phyloP scores from a whole-genome alignment of 2,329 filamentous ascomycete genomes.

The Rasamsonia emersonii region DNA sequence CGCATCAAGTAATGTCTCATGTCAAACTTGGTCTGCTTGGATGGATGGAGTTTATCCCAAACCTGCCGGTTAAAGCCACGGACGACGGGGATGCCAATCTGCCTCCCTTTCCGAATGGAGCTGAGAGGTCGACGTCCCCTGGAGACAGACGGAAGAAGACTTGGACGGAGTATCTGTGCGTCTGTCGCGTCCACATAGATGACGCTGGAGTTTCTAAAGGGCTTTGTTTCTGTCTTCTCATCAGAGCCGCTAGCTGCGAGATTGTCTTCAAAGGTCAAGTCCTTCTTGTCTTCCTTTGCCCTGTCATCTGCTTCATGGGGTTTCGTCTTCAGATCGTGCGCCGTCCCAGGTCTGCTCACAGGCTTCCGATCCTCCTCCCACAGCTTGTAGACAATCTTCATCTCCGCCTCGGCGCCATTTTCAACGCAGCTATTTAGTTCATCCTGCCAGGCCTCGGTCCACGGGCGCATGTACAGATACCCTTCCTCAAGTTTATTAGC shows the following conservation, averaged over 20 bases:
- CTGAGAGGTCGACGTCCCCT: constrained; percentile 72
- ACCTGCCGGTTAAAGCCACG: constrained; percentile 72
- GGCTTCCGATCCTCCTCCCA: constrained; percentile 54
- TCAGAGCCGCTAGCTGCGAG: constrained; percentile 32
- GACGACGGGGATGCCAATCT: constrained; percentile 78
- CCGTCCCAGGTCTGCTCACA: constrained; percentile 26
- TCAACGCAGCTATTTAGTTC: constrained; percentile 85
- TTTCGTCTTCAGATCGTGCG: constrained; percentile 26
- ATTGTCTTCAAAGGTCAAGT: constrained; percentile 26
- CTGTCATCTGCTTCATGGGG: constrained; percentile 5
- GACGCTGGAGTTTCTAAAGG: constrained; percentile 69
- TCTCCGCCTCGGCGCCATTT: constrained; percentile 79
- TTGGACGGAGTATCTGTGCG: constrained; percentile 81
- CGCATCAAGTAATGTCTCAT: constrained; percentile 34
- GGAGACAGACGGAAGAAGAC: constrained; percentile 72
- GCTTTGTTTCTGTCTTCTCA: constrained; percentile 41
- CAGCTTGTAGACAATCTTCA: constrained; percentile 76
- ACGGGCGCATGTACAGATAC: constrained; percentile 75
- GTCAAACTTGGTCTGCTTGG: constrained; percentile 33
- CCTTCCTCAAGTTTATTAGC: constrained; percentile 91
- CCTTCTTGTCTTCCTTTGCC: constrained; percentile 15
- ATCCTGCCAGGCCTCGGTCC: constrained; percentile 87
- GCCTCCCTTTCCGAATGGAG: constrained; percentile 74
- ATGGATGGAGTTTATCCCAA: constrained; percentile 67
- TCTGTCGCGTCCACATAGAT: constrained; percentile 71